Conservation (phyloP, 306 rosid species). For the Glycine soja region DNA sequence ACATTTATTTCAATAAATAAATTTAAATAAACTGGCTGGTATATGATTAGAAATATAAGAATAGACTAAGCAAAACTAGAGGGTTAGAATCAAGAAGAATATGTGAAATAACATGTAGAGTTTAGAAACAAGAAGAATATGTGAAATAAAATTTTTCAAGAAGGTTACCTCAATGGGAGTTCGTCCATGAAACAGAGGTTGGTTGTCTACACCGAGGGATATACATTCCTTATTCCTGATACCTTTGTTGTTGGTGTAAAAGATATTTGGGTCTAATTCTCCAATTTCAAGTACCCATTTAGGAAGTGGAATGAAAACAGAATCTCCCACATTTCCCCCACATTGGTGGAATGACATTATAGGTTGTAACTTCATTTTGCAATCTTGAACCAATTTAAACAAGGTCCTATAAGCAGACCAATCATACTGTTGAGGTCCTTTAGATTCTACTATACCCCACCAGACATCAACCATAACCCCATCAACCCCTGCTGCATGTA, state of each 20-base stretch:
- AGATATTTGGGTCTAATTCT: constrained; percentile 70
- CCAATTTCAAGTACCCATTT: constrained; percentile 78
- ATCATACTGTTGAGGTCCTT: constrained; percentile 76
- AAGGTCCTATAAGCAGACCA: background rate
- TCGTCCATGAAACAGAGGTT: constrained; percentile 72
- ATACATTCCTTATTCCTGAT: constrained; percentile 70
- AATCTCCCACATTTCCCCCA: constrained; percentile 93
- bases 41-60: too few relatives aligned
- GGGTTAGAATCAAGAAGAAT: too few relatives aligned
- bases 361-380: constrained; percentile 74
- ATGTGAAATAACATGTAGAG: background rate
- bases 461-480: constrained; percentile 93
- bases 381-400: constrained; percentile 51
- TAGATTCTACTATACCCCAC: constrained; percentile 86
- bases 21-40: too few relatives aligned
- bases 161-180: constrained; percentile 78
- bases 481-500: constrained; percentile 66
- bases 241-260: constrained; percentile 69
- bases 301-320: constrained; percentile 70
- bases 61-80: too few relatives aligned
- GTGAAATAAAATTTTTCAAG: background rate
- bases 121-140: background rate
- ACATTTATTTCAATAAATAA: too few relatives aligned
- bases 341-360: constrained; percentile 98
- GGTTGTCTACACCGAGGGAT: constrained; percentile 75